phyloP scores from a whole-genome alignment of 768 basidiomycete species.

The Psilocybe tampanensis region DNA sequence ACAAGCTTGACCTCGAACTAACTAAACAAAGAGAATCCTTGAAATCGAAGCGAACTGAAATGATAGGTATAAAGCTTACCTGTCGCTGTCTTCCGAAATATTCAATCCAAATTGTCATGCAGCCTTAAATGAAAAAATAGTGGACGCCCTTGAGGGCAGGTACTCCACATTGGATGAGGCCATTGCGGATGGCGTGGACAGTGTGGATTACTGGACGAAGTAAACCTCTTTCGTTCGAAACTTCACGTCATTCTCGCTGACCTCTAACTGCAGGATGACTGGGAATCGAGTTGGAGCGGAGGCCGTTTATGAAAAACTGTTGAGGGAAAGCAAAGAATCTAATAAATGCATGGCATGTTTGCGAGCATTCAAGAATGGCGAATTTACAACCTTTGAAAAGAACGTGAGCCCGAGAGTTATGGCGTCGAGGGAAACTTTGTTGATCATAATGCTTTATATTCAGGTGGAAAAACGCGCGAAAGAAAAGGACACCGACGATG shows the following conservation, averaged over 20 bases:
- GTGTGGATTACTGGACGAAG: slow-evolving; percentile 34
- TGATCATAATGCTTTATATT: not conserved
- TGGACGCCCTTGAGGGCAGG: slow-evolving; percentile 35
- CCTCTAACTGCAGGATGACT: not conserved
- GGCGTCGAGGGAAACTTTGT: not conserved
- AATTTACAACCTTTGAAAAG: slow-evolving; percentile 28
- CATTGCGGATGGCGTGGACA: slow-evolving; percentile 44
- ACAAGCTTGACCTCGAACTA: slow-evolving; percentile 64
- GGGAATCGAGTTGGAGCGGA: not conserved
- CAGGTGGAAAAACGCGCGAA: slow-evolving; percentile 50
- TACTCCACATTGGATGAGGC: slow-evolving; percentile 44
- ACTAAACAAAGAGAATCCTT: slow-evolving; percentile 62
- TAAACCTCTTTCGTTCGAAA: not conserved
- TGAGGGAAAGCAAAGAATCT: not conserved
- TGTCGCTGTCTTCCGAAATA: not conserved
- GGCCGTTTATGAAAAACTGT: not conserved
- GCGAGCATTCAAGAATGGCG: not conserved
- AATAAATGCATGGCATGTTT: not conserved
- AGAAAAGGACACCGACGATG: slow-evolving; percentile 48
- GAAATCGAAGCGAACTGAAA: slow-evolving; percentile 60
- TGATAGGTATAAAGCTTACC: slow-evolving; percentile 55
- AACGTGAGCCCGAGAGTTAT: slow-evolving; percentile 33
- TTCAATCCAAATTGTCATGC: not conserved
- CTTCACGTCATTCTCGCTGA: not conserved
- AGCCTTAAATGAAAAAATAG: slow-evolving; percentile 46